Conservation (phyloP, 805 yeast species). For the Candida vaughaniae region DNA sequence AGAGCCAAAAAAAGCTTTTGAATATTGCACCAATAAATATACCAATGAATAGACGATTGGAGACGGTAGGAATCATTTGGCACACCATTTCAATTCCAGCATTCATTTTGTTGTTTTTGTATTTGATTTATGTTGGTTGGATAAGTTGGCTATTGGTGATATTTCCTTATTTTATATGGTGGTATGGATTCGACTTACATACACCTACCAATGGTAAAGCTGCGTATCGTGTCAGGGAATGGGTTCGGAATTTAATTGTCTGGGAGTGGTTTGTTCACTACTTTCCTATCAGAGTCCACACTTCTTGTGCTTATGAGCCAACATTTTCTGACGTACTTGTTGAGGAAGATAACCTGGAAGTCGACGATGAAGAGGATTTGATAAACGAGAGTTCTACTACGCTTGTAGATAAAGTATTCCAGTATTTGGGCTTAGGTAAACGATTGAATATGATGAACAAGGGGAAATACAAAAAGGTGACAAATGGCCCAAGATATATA, state of each 20-base stretch:
- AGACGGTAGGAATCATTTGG: conserved; percentile 69
- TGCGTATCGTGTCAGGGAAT: conserved; percentile 51
- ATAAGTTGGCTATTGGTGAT: conserved; percentile 70
- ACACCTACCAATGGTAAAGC: conserved; percentile 77
- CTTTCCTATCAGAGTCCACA: conserved; percentile 75
- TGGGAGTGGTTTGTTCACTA: conserved; percentile 77
- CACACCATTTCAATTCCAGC: conserved; percentile 72
- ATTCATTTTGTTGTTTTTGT: conserved; percentile 52
- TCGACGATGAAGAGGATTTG: conserved; percentile 42
- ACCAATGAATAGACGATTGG: conserved; percentile 57
- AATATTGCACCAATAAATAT: conserved; percentile 55
- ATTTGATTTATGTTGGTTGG: conserved; percentile 45
- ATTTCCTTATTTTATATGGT: conserved; percentile 57
- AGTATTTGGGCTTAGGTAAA: conserved; percentile 35
- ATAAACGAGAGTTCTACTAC: conserved; percentile 38
- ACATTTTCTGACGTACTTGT: conserved; percentile 50
- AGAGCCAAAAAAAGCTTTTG: conserved; percentile 14
- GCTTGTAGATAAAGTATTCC: conserved; percentile 33
- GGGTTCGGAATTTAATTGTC: conserved; percentile 54
- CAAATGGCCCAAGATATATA: conserved; percentile 72
- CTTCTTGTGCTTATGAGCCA: conserved; percentile 69
- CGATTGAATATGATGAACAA: conserved; percentile 25
- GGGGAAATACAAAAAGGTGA: conserved; percentile 24
- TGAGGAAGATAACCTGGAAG: conserved; percentile 18
- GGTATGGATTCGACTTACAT: conserved; percentile 55